These are phyloP conservation scores for Scytalidium sp. DNA, from an alignment of 2,329 filamentous ascomycete species.

Conservation along the genomic window DNA sequence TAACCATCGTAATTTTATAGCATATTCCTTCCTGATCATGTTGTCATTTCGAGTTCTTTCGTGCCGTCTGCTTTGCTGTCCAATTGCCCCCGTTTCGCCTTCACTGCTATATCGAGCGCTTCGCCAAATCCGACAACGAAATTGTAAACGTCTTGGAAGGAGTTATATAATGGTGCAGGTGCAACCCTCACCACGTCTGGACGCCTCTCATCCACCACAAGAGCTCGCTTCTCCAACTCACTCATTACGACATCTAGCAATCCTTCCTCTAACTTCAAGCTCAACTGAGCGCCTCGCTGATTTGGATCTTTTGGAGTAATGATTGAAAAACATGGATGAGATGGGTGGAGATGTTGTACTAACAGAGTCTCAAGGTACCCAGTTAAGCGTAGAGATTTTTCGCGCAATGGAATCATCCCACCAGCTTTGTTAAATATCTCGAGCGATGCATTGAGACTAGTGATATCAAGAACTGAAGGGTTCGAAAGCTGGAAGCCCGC, in stretches of 20 bases:
- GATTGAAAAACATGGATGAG: constrained; percentile 45
- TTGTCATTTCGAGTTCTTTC: background rate
- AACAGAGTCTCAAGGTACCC: constrained; percentile 65
- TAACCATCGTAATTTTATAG: background rate
- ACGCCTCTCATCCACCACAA: constrained; percentile 72
- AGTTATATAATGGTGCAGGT: constrained; percentile 73
- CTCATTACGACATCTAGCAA: constrained; percentile 61
- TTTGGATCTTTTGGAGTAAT: constrained; percentile 65
- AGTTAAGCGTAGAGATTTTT: constrained; percentile 65
- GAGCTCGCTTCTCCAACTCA: constrained; percentile 55
- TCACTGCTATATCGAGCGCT: constrained; percentile 27
- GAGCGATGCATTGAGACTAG: constrained; percentile 64
- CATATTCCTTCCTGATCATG: background rate
- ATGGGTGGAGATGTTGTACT: constrained; percentile 20
- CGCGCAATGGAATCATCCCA: constrained; percentile 57
- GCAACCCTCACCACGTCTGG: constrained; percentile 75
- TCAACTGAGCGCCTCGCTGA: constrained; percentile 71
- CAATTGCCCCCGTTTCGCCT: background rate
- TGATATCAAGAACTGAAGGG: constrained; percentile 71
- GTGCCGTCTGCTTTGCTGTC: background rate
- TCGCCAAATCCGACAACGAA: constrained; percentile 48
- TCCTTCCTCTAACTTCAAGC: constrained; percentile 57
- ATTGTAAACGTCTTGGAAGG: constrained; percentile 60
- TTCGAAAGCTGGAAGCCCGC: constrained; percentile 77
- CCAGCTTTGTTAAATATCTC: constrained; percentile 67